Conservation (phyloP, 306 rosid species). For the Prunus padus region DNA sequence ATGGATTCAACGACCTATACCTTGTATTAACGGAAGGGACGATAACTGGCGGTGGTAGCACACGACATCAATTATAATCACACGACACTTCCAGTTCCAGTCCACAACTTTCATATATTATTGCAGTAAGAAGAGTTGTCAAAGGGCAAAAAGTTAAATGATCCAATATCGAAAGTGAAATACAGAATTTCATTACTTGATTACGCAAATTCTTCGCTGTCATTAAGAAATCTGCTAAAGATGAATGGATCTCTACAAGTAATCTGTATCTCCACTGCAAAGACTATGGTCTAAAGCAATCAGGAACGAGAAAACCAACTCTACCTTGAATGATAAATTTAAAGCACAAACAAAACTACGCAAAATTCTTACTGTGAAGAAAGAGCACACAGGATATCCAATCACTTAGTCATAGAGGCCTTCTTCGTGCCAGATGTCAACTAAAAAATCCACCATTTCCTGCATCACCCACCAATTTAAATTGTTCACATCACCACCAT, state of each 20-base stretch:
- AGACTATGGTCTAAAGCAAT: conserved; percentile 14
- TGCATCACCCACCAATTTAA: conserved; percentile 38
- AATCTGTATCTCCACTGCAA: conserved; percentile 10
- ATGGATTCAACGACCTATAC: not conserved
- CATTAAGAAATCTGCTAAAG: not conserved
- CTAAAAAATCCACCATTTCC: conserved; percentile 73
- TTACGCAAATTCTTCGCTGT: conserved; percentile 16
- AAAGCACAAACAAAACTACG: conserved; percentile 36
- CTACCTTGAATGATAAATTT: conserved; percentile 20
- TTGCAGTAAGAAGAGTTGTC: not conserved
- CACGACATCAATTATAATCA: too few species aligned
- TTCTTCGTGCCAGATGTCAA: conserved; percentile 62
- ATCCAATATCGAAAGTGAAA: not conserved
- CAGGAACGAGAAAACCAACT: conserved; percentile 27
- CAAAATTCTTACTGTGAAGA: conserved; percentile 26
- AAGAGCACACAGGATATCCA: conserved; percentile 3
- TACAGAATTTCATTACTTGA: conserved; percentile 5
- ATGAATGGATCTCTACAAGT: conserved; percentile 17
- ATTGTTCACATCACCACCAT: not conserved
- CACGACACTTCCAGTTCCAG: too few species aligned
- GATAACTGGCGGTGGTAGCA: not conserved
- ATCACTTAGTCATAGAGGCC: conserved; percentile 61
- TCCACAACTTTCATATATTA: not conserved
- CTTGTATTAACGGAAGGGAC: not conserved
- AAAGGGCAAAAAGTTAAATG: not conserved